Base-by-base conservation (phyloP, 176 grass and related monocot species). In the Canna indica region DNA sequence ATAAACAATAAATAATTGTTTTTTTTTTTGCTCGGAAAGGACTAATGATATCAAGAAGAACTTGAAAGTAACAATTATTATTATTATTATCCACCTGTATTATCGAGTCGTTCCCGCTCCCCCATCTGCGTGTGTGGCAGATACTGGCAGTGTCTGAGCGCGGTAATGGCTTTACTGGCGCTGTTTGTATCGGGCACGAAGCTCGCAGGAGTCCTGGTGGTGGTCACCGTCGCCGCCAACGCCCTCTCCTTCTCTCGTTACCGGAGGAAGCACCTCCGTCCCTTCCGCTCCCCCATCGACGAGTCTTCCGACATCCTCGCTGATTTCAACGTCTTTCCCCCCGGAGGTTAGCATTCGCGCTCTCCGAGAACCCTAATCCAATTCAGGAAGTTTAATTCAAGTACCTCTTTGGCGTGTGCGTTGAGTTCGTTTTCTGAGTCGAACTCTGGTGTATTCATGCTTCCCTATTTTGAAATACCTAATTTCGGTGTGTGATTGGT, bases 221-320 rank as follows among this genome's bases (percentile, higher is more conserved):
- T 83, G 2, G 76, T 81, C 18, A 41, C 69, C 5, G 85, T 87
- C 17, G 81, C 83, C 14, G 88, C 86, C 31, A 87, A 89, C 81
- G 88, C 82, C 28, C 59, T 80, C 18, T 91, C 93, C 71, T 87
- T 52, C 72, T 62, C 79, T 67, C 84, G 86, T 15, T 92, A 81
- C 84, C 71, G 86, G 14, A 80, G 84, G 0, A 89, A 79, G 61
- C 62, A 90, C 82, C 93, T 90, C 68, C 77, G 77, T 64, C 88
- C 83, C 46, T 73, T 92, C 52, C 69, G 60, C 72, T 81, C 68
- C 71, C 88, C 86, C 35, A 84, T 87, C 77, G 81, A 92, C 79
- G 86, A 97, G 27, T 83, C 82, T 22, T 74, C 79, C 28, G 81
- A 86, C 72, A 50, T 90, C 72, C 14, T 97, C 72, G 88, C 86